Evolutionary conservation across 176 grass and related monocot species (phyloP).

Genomic region (Dendrocalamus sinicus): DNA sequence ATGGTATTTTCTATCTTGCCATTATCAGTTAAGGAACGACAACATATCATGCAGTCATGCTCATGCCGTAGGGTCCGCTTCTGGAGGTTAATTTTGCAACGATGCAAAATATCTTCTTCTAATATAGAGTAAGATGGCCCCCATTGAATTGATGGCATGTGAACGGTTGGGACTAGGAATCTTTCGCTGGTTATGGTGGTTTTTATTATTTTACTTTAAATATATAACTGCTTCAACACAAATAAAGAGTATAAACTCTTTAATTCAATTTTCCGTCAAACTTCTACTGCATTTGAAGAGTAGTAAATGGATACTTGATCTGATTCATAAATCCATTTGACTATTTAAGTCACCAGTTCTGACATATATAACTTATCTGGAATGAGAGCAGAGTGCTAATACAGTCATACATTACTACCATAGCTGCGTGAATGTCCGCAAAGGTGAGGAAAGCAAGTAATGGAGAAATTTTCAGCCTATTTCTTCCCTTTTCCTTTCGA

Average conservation of each 20-base stretch:
- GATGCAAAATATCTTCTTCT: conserved; percentile 43
- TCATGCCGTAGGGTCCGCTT: conserved; percentile 46
- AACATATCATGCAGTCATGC: conserved; percentile 42
- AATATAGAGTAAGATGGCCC: conserved; percentile 25
- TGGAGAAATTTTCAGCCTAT: neutral
- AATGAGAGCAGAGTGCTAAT: neutral
- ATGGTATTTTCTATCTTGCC: conserved; percentile 48
- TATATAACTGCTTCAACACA: neutral
- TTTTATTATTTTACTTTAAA: conserved; percentile 7
- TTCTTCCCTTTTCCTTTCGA: conserved; percentile 18
- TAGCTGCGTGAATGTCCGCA: conserved; percentile 3
- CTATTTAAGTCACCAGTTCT: neutral
- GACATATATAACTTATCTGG: conserved; percentile 7
- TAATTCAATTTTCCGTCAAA: neutral
- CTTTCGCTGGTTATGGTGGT: neutral
- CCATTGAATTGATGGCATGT: conserved; percentile 30
- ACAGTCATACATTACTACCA: neutral
- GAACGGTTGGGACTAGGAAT: neutral
- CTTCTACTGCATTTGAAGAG: conserved; percentile 3
- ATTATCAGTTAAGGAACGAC: conserved; percentile 43
- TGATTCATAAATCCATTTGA: conserved; percentile 4
- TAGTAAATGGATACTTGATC: conserved; percentile 5
- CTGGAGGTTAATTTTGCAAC: conserved; percentile 17
- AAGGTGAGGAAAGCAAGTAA: neutral
- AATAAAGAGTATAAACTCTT: neutral